Evolutionary conservation across 805 yeast species (phyloP).

Genomic region (Myxozyma melibiosi): DNA sequence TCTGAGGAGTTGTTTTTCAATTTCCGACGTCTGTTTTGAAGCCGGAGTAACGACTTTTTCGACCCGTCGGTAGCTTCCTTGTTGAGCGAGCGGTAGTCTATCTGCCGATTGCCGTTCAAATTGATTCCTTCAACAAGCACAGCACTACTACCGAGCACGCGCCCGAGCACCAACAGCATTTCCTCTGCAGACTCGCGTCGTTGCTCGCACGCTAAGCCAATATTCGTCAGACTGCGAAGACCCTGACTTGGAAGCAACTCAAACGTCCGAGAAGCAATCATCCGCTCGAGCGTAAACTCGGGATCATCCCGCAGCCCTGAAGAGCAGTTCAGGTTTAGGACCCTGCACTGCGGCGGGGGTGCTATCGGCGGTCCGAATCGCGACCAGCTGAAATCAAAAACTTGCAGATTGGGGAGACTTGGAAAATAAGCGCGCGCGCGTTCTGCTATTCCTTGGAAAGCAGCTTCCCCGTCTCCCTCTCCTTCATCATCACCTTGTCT

Average conservation of each 20-base stretch:
- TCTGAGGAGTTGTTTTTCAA: too few relatives aligned
- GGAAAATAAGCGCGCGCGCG: neutral
- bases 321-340: constrained; percentile 1
- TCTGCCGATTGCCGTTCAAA: constrained; percentile 1
- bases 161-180: neutral
- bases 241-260: too few relatives aligned
- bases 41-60: too few relatives aligned
- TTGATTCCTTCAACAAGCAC: constrained; percentile 2
- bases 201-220: constrained; percentile 5
- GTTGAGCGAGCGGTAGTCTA: neutral
- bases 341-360: neutral
- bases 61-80: too few relatives aligned
- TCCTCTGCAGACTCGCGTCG: neutral
- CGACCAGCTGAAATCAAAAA: neutral
- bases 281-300: neutral
- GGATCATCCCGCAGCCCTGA: neutral
- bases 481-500: neutral
- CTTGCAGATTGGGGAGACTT: neutral
- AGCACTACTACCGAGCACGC: too few relatives aligned
- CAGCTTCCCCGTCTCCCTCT: neutral
- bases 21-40: too few relatives aligned
- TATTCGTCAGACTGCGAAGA: too few relatives aligned
- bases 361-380: too few relatives aligned
- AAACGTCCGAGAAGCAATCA: too few relatives aligned
- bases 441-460: neutral